Conservation (phyloP, 148 eudicot genomes). For the Vaccinium vitisidaea region DNA sequence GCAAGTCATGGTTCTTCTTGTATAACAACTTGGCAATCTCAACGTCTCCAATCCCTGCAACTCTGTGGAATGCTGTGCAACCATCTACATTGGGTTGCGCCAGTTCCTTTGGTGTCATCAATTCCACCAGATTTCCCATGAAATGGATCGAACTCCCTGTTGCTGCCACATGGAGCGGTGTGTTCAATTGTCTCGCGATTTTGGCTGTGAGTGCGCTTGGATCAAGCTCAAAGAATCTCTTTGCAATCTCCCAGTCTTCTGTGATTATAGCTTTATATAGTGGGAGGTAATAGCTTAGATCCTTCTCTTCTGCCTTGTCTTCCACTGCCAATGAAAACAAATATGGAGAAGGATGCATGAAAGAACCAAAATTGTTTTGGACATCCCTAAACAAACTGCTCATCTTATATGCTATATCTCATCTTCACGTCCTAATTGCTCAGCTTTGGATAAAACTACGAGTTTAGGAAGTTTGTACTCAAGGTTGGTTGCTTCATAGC, state of each 20-base stretch:
- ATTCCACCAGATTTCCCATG: no score
- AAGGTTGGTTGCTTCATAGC: background rate
- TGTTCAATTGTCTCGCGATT: no score
- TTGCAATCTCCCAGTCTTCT: no score
- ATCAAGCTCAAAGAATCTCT: no score
- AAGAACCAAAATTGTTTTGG: background rate
- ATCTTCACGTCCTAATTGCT: background rate
- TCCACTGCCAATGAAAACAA: background rate
- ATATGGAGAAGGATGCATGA: background rate
- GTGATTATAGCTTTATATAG: conserved; percentile 21
- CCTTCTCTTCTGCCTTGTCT: conserved; percentile 2
- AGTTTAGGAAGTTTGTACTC: background rate
- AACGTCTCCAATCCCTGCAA: no score
- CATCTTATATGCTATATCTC: background rate
- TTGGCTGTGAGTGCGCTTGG: no score
- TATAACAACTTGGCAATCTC: conserved; percentile 15
- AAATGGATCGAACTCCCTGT: no score
- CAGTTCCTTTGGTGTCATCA: no score
- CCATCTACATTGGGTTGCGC: no score
- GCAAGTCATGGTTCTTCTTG: conserved; percentile 7
- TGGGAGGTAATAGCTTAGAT: conserved; percentile 21
- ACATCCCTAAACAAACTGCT: background rate
- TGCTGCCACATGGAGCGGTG: no score
- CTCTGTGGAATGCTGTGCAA: no score
- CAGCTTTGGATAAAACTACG: background rate